Conservation (phyloP, 306 rosid genomes). For the Sindora glabra region DNA sequence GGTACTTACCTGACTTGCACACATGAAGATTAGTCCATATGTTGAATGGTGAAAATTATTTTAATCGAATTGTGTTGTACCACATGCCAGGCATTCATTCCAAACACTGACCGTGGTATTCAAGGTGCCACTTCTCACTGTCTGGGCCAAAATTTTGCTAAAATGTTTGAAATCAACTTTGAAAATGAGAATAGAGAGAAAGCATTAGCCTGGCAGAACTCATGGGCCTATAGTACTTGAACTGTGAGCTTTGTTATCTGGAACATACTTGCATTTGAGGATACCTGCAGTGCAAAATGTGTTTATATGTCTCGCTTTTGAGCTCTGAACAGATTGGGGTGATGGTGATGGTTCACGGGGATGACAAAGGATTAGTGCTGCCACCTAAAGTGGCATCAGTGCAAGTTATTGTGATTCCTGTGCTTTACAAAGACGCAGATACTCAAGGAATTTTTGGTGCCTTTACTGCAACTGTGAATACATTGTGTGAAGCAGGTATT, state of each 20-base stretch:
- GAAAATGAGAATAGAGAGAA: slow-evolving; percentile 92
- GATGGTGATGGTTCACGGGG: slow-evolving; percentile 98
- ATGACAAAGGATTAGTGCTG: slow-evolving; percentile 84
- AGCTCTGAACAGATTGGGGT: slow-evolving; percentile 70
- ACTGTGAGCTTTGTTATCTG: slow-evolving; percentile 43
- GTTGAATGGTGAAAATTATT: slow-evolving; percentile 9
- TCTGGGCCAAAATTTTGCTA: slow-evolving; percentile 91
- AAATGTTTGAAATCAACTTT: slow-evolving; percentile 93
- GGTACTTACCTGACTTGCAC: slow-evolving; percentile 35
- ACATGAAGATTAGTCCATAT: background rate
- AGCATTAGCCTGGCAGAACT: slow-evolving; percentile 91
- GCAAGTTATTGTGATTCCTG: slow-evolving; percentile 84
- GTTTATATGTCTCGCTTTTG: slow-evolving; percentile 2
- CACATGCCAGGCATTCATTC: slow-evolving; percentile 68
- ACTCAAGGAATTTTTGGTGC: slow-evolving; percentile 73
- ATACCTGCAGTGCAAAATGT: background rate
- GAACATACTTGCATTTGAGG: background rate
- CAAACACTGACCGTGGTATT: slow-evolving; percentile 89
- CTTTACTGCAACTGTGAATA: slow-evolving; percentile 46
- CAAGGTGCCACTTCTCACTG: slow-evolving; percentile 99
- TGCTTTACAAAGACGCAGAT: slow-evolving; percentile 82
- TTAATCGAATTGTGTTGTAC: slow-evolving; percentile 1
- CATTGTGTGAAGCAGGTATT: slow-evolving; percentile 57
- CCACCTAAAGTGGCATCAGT: slow-evolving; percentile 95
- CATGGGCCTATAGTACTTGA: slow-evolving; percentile 96